A percentile compares a stretch with the other conserved stretches of the same genome.
phyloP scores from a whole-genome alignment of 371 early-diverging fungal species.

The Lichtheimia ornata region DNA sequence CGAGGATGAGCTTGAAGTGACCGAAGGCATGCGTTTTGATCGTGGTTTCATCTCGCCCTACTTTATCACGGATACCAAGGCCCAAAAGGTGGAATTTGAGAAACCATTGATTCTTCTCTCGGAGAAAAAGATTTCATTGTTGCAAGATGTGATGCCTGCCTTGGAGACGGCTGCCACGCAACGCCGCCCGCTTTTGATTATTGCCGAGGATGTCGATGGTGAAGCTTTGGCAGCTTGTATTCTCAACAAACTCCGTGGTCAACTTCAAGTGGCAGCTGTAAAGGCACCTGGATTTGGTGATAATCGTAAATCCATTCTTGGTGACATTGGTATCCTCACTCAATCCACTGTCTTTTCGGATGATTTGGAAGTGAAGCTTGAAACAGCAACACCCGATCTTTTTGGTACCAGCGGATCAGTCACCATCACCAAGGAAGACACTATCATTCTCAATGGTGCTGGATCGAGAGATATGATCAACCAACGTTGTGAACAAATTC shows the following conservation, averaged over 20 bases:
- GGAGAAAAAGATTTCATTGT: slow-evolving; percentile 94
- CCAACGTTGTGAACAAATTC: slow-evolving; percentile 96
- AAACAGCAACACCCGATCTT: slow-evolving; percentile 88
- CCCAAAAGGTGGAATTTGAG: slow-evolving; percentile 98
- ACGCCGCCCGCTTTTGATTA: slow-evolving; percentile 94
- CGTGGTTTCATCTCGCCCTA: slow-evolving; percentile 98
- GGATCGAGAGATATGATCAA: slow-evolving; percentile 85
- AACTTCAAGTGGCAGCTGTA: slow-evolving; percentile 93
- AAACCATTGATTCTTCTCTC: slow-evolving; percentile 94
- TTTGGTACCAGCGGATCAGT: slow-evolving; percentile 88
- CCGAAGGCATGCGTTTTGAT: slow-evolving; percentile 99
- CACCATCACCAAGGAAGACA: slow-evolving; percentile 97
- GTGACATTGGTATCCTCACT: slow-evolving; percentile 95
- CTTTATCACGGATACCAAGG: slow-evolving; percentile 97
- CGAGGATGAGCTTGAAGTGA: slow-evolving; percentile 94
- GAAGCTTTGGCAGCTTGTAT: slow-evolving; percentile 98
- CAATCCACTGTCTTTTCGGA: slow-evolving; percentile 94
- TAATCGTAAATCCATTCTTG: slow-evolving; percentile 97
- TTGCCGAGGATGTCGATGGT: slow-evolving; percentile 98
- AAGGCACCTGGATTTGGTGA: slow-evolving; percentile 99
- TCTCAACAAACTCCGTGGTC: slow-evolving; percentile 97
- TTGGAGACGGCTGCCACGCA: slow-evolving; percentile 92
- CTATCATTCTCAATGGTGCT: slow-evolving; percentile 93
- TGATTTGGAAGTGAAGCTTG: slow-evolving; percentile 94
- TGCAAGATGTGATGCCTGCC: slow-evolving; percentile 95